Conservation (phyloP, 2,329 filamentous ascomycete genomes). For the Penicillium digitatum region DNA sequence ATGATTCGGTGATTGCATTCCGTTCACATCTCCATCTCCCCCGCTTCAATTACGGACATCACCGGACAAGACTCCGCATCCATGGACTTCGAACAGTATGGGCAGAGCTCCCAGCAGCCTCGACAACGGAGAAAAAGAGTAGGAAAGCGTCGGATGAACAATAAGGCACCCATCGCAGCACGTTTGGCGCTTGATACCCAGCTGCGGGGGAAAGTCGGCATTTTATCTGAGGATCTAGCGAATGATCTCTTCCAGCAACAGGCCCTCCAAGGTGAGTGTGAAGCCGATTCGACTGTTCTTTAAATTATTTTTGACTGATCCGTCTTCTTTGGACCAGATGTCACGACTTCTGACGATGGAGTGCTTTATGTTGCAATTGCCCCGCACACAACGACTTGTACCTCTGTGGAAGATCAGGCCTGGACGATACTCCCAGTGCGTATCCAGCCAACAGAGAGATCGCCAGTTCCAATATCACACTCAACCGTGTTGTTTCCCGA, state of each 20-base stretch:
- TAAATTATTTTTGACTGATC: conserved; percentile 6
- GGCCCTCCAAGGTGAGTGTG: conserved; percentile 49
- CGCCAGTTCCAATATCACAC: conserved; percentile 60
- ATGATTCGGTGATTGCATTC: conserved; percentile 19
- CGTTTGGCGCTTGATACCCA: conserved; percentile 80
- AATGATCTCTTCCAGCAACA: conserved; percentile 67
- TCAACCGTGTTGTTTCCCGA: conserved; percentile 73
- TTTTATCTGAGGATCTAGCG: conserved; percentile 82
- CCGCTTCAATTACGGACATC: conserved; percentile 20
- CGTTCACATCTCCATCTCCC: background rate
- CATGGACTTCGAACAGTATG: conserved; percentile 45
- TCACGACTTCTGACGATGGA: conserved; percentile 26
- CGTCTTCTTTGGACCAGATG: conserved; percentile 10
- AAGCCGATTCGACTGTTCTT: background rate
- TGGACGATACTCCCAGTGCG: conserved; percentile 85
- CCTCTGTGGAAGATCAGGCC: conserved; percentile 55
- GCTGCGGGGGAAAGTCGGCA: conserved; percentile 77
- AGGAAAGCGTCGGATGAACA: conserved; percentile 41
- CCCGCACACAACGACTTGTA: conserved; percentile 42
- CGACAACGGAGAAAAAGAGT: conserved; percentile 51
- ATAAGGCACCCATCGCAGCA: conserved; percentile 73
- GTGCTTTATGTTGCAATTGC: conserved; percentile 46
- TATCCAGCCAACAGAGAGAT: conserved; percentile 43
- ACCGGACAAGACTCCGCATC: conserved; percentile 15
- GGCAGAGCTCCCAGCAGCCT: conserved; percentile 43